phyloP scores from a whole-genome alignment of 2,329 filamentous ascomycete species.

The Fusarium sublunatum region DNA sequence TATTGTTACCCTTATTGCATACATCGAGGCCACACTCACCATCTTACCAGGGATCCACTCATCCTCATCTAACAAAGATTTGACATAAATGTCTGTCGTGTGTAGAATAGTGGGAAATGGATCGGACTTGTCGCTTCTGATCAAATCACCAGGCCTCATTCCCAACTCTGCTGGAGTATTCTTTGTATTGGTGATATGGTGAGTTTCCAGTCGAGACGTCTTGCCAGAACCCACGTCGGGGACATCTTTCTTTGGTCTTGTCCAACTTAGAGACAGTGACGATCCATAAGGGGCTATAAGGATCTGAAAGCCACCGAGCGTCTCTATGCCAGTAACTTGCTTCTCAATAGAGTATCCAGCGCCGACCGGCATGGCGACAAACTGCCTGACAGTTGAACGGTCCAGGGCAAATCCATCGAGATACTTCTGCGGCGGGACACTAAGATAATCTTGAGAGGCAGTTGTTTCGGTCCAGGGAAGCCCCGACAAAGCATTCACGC shows the following conservation, averaged over 20 bases:
- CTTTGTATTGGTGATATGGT: not conserved
- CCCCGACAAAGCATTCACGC: conserved; percentile 19
- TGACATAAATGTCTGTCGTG: not conserved
- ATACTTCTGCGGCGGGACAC: conserved; percentile 10
- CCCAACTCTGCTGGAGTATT: not conserved
- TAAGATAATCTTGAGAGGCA: conserved; percentile 11
- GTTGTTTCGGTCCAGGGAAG: conserved; percentile 1
- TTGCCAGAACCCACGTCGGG: not conserved
- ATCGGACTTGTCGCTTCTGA: not conserved
- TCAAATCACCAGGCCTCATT: not conserved
- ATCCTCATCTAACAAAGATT: not conserved
- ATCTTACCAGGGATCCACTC: not conserved
- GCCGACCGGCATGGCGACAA: conserved; percentile 24
- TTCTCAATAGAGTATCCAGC: conserved; percentile 23
- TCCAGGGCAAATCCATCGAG: conserved; percentile 19
- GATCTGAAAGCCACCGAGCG: conserved; percentile 12
- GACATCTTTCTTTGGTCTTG: not conserved
- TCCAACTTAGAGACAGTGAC: not conserved
- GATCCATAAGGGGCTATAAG: conserved; percentile 14
- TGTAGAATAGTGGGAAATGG: not conserved
- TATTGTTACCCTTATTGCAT: not conserved
- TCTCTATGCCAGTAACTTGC: conserved; percentile 20
- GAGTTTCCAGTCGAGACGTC: not conserved
- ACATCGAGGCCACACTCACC: not conserved
- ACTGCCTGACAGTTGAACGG: conserved; percentile 11